Base-by-base conservation (phyloP, 2,329 filamentous ascomycete genomes). In the Hansfordia pulvinata region DNA sequence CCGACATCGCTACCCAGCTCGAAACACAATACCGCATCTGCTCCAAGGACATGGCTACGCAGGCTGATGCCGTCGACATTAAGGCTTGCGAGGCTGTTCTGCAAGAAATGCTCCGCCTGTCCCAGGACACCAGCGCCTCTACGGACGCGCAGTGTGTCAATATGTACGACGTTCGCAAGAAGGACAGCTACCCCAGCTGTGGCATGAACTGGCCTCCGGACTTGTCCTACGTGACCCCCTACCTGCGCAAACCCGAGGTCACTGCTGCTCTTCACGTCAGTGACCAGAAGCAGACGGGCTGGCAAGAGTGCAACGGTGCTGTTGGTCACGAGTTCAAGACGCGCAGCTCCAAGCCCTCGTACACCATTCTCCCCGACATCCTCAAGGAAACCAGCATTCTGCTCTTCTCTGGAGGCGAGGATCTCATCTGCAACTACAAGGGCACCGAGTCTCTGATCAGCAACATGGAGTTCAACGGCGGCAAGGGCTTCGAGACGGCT, bases 171-270 rank as follows among this genome's bases (percentile, higher is more conserved):
- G 69, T 96, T 28, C 82, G 88, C 24, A 65, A 94, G 24, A 75
- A 64, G 36, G 90, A 98, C 52, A 59, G 58, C 6, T 84, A 71
- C 50, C 79, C 82, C 4, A 78, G 76, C 35, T 98, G 90, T 50
- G 90, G 90, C 39, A 93, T 93, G 86, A 88, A 85, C 57, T 98
- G 92, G 92, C 90, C 90, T 17, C 80, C 85, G 36, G 90, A 98
- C 54, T 62, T 98, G 43, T 53, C 54, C 24, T 48, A 68, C 26
- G 69, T 98, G 13, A 82, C 73, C 5, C 83, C 85, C 0, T 98
- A 96, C 50, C 69, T 98, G 27, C 79, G 82, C 31, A 76, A 76
- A 30, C 44, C 62, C n/a, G 84, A 93, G 25, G 90, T 98, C 10
- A 61, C 71, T 15, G 44, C 62, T 4, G 90, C 90, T 1, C 62